Percentiles rank a stretch among this genome's conserved stretches.
Conservation (phyloP, 2,329 filamentous ascomycete species). For the Colletotrichum cuscutae region DNA sequence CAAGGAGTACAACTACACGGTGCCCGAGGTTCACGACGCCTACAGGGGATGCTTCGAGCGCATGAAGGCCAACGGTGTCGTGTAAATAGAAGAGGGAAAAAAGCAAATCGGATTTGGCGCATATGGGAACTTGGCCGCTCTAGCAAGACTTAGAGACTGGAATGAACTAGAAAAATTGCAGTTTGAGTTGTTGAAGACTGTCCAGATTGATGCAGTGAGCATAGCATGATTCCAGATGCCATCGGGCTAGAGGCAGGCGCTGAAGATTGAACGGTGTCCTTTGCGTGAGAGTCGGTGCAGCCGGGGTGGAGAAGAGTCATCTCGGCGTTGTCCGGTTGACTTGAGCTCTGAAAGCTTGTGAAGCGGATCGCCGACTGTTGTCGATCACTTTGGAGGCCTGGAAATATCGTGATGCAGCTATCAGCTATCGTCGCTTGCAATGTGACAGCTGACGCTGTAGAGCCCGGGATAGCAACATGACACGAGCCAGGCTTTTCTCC, state of each 20-base stretch:
- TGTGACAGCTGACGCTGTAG: not conserved
- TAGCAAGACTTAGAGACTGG: not conserved
- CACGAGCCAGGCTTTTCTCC: not conserved
- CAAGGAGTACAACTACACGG: constrained; percentile 65
- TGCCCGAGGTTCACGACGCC: constrained; percentile 71
- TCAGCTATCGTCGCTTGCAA: too few species aligned
- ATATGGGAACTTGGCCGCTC: not conserved
- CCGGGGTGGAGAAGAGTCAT: not conserved
- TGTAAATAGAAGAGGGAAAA: constrained; percentile 47
- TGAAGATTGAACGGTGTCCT: not conserved
- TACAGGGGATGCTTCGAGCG: constrained; percentile 71
- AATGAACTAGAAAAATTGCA: not conserved
- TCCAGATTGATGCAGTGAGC: not conserved
- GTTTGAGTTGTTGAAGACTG: not conserved
- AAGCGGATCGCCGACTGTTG: not conserved
- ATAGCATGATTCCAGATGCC: constrained; percentile 1
- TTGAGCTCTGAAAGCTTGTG: constrained; percentile 2
- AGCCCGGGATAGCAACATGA: not conserved
- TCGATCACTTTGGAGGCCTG: not conserved
- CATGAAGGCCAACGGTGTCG: constrained; percentile 67
- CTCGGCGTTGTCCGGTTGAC: constrained; percentile 9
- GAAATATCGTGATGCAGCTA: not conserved
- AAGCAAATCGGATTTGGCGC: constrained; percentile 4
- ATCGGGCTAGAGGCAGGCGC: not conserved
- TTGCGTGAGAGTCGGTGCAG: not conserved